Conservation (phyloP, 2,329 filamentous ascomycete species). For the Hypoxylon sp. region DNA sequence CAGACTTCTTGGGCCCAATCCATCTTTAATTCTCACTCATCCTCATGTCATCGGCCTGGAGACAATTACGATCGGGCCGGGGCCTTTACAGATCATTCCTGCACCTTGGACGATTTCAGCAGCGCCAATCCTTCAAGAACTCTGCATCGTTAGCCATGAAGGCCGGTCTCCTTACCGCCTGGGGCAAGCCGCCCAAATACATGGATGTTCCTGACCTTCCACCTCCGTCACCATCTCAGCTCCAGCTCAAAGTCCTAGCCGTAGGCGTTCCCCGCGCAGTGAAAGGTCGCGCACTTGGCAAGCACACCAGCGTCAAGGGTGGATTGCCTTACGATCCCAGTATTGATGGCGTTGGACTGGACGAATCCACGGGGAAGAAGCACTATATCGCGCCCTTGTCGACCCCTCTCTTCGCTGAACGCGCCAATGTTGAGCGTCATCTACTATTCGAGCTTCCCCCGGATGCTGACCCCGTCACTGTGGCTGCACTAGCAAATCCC, state of each 20-base stretch:
- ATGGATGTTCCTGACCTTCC: slow-evolving; percentile 5
- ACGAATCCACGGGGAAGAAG: slow-evolving; percentile 18
- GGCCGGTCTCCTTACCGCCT: slow-evolving; percentile 11
- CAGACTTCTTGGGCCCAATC: neutral
- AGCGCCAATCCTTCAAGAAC: slow-evolving; percentile 3
- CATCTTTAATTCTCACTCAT: neutral
- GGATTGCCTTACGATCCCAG: slow-evolving; percentile 20
- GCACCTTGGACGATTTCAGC: slow-evolving; percentile 3
- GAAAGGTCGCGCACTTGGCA: slow-evolving; percentile 11
- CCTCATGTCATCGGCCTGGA: slow-evolving; percentile 12
- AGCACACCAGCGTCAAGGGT: slow-evolving; percentile 13
- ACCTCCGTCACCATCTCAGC: slow-evolving; percentile 15
- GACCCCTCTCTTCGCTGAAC: slow-evolving; percentile 21
- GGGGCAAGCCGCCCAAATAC: slow-evolving; percentile 17
- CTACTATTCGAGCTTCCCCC: slow-evolving; percentile 1
- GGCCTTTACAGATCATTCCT: slow-evolving; percentile 8
- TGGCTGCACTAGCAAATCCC: slow-evolving; percentile 22
- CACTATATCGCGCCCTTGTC: slow-evolving; percentile 8
- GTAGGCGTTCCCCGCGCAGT: slow-evolving; percentile 16
- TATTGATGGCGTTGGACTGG: slow-evolving; percentile 13
- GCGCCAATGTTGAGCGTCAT: slow-evolving; percentile 22
- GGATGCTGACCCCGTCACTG: slow-evolving; percentile 20
- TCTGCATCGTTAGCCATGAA: slow-evolving; percentile 14
- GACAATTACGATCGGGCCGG: slow-evolving; percentile 2
- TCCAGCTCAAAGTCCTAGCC: slow-evolving; percentile 20